phyloP scores from a whole-genome alignment of 495 filamentous ascomycete genomes.

The Neurospora sp. region DNA sequence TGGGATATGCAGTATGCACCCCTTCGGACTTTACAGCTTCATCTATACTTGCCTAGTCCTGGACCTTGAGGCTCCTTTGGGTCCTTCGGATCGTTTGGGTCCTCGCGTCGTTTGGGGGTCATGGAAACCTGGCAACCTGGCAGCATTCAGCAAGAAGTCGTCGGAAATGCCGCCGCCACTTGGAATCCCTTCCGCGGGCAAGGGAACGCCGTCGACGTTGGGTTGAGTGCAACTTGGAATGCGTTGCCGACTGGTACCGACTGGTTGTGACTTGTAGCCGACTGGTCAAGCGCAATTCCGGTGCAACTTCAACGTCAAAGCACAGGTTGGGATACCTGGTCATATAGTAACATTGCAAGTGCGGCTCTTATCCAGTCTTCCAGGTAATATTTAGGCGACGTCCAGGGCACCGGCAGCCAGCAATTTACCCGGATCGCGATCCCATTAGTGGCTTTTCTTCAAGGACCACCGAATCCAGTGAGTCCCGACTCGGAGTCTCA shows the following conservation, averaged over 20 bases:
- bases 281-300: neutral
- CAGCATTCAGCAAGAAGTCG: too few species aligned
- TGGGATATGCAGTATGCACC: neutral
- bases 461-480: neutral
- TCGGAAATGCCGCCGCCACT: neutral
- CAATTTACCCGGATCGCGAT: neutral
- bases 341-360: neutral
- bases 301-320: neutral
- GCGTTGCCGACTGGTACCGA: too few species aligned
- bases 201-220: neutral
- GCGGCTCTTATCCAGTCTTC: too few species aligned
- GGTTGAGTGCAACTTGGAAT: too few species aligned
- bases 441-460: neutral
- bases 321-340: neutral
- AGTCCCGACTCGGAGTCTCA: neutral
- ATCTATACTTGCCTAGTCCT: neutral
- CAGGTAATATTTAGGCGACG: too few species aligned
- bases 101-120: neutral
- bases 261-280: neutral
- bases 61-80: neutral
- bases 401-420: too few species aligned
- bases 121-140: neutral
- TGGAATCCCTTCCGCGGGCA: neutral
- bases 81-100: neutral
- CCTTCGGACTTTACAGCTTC: neutral